These are phyloP conservation scores for Linnemannia zychae DNA, from an alignment of 192 early-diverging fungal genomes.

Conservation along the genomic window DNA sequence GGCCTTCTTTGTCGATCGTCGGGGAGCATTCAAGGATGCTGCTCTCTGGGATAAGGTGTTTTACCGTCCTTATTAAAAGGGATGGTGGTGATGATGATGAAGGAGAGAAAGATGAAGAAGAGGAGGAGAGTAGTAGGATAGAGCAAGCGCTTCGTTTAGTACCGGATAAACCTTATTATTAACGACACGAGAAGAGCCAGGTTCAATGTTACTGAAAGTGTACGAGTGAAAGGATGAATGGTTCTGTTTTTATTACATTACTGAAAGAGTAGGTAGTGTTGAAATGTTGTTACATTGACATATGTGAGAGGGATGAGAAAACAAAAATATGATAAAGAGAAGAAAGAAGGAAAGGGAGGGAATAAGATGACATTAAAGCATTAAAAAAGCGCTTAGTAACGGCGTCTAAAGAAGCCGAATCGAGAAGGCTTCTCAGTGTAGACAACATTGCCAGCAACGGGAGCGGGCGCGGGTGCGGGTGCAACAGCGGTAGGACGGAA, in stretches of 20 bases:
- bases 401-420: slow-evolving; percentile 13
- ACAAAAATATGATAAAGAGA: not conserved
- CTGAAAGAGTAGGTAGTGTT: not conserved
- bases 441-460: not conserved
- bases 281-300: not conserved
- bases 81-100: not conserved
- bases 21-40: slow-evolving; percentile 38
- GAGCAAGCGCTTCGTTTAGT: not conserved
- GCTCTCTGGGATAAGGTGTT: slow-evolving; percentile 50
- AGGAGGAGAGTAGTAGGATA: no score
- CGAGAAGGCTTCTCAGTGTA: slow-evolving; percentile 24
- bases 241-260: not conserved
- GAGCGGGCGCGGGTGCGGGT: not conserved
- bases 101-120: no score
- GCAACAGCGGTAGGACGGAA: slow-evolving; percentile 6
- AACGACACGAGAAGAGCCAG: not conserved
- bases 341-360: not conserved
- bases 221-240: no score
- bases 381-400: not conserved
- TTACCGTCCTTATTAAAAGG: slow-evolving; percentile 23
- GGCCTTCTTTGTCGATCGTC: slow-evolving; percentile 51
- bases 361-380: not conserved
- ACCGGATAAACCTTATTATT: not conserved
- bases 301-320: not conserved
- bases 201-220: not conserved